Conservation (phyloP, 169 alveolate species). For the Cryptosporidium baileyi region DNA sequence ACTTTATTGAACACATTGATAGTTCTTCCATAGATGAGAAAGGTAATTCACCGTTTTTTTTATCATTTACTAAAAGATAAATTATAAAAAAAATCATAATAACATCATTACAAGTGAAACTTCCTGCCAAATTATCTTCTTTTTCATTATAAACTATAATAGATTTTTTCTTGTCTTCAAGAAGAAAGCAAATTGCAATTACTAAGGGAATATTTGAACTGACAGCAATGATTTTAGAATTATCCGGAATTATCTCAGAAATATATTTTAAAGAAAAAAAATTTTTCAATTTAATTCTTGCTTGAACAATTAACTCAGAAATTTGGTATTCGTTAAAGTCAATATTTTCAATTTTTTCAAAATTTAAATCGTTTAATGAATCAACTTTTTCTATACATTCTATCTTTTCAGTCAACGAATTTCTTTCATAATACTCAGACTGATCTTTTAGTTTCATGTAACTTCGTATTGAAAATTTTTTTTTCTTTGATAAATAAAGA, state of each 20-base stretch:
- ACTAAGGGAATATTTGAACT: constrained; percentile 46
- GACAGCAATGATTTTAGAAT: constrained; percentile 22
- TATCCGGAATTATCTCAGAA: constrained; percentile 40
- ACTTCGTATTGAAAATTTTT: background rate
- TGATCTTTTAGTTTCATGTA: constrained; percentile 5
- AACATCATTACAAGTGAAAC: constrained; percentile 51
- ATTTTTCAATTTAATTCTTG: background rate
- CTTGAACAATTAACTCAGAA: background rate
- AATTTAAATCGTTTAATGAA: constrained; percentile 7
- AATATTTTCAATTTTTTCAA: background rate
- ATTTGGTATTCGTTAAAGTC: background rate
- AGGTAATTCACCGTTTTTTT: background rate
- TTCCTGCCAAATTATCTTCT: background rate
- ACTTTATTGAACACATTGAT: constrained; percentile 9
- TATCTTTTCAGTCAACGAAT: background rate
- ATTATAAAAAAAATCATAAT: constrained; percentile 16
- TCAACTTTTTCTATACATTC: constrained; percentile 5
- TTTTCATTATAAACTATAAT: constrained; percentile 35
- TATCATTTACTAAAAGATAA: background rate
- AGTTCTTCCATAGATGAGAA: constrained; percentile 31
- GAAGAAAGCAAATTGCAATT: constrained; percentile 19
- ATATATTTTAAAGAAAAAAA: constrained; percentile 15
- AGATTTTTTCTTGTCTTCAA: constrained; percentile 51
- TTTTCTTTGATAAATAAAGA: background rate
- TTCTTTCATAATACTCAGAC: constrained; percentile 18